Conservation (phyloP, 208 protist genomes). For the Crithidia brevicula region DNA sequence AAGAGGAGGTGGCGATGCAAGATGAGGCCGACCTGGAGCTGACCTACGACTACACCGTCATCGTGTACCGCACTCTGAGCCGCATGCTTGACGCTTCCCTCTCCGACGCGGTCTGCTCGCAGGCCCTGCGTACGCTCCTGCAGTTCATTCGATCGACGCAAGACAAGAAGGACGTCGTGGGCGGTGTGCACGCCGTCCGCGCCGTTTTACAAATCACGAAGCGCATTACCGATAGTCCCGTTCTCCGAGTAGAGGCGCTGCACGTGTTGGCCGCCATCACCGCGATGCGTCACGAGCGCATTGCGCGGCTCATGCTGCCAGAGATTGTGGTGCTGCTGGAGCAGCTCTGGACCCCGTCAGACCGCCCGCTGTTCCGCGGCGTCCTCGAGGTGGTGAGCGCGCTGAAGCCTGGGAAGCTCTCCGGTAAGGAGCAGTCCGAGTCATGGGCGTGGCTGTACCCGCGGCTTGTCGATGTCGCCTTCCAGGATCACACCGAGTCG, state of each 20-base stretch:
- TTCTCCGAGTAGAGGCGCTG: conserved; percentile 86
- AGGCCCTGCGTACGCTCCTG: conserved; percentile 84
- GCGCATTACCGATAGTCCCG: conserved; percentile 71
- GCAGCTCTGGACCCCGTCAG: conserved; percentile 84
- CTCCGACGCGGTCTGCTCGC: conserved; percentile 81
- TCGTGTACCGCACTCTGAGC: conserved; percentile 90
- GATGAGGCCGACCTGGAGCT: conserved; percentile 87
- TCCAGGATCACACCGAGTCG: conserved; percentile 86
- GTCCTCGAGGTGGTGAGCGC: conserved; percentile 88
- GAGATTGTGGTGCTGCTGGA: conserved; percentile 91
- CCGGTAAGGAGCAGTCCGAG: conserved; percentile 89
- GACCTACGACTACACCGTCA: conserved; percentile 93
- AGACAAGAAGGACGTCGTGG: conserved; percentile 84
- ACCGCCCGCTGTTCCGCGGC: conserved; percentile 81
- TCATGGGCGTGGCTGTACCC: conserved; percentile 93
- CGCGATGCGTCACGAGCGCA: conserved; percentile 82
- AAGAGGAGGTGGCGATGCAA: conserved; percentile 74
- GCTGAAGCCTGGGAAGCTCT: conserved; percentile 90
- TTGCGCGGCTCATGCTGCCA: conserved; percentile 80
- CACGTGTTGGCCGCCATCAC: conserved; percentile 84
- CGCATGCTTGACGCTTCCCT: conserved; percentile 87
- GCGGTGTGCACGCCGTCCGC: conserved; percentile 82
- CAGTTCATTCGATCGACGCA: conserved; percentile 84
- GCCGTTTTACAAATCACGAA: conserved; percentile 83
- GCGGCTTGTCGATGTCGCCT: conserved; percentile 86